phyloP scores from a whole-genome alignment of 2,329 filamentous ascomycete genomes.

The Akanthomyces muscarius region DNA sequence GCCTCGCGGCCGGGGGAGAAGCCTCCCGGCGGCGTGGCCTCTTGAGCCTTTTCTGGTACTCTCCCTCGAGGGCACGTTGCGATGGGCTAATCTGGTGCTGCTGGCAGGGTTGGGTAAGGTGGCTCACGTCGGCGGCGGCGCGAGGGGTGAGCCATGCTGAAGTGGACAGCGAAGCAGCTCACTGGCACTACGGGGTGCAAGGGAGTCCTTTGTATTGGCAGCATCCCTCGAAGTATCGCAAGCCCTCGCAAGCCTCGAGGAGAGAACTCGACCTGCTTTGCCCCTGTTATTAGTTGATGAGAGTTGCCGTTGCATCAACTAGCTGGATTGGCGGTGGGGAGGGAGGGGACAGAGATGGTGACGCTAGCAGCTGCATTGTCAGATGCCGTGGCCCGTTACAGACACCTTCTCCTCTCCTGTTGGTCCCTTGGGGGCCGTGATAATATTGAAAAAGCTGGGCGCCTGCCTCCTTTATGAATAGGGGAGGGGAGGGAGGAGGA shows the following conservation, averaged over 20 bases:
- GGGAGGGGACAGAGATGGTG: background rate
- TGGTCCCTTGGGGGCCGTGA: slow-evolving; percentile 4
- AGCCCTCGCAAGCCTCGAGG: background rate
- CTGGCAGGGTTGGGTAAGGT: too few species aligned
- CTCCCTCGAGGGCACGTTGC: background rate
- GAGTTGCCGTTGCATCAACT: background rate
- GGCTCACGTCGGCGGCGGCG: too few species aligned
- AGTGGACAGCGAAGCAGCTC: background rate
- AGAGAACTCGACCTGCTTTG: background rate
- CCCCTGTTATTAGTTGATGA: background rate
- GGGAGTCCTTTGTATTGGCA: background rate
- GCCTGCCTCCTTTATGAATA: background rate
- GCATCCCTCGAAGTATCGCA: background rate
- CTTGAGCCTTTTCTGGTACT: too few species aligned
- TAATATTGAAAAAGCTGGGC: background rate
- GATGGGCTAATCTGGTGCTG: background rate
- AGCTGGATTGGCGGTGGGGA: background rate
- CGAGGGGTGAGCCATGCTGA: background rate
- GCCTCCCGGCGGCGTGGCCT: too few species aligned
- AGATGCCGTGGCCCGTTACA: slow-evolving; percentile 5
- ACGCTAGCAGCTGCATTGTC: background rate
- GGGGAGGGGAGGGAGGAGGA: background rate
- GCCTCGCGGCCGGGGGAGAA: background rate
- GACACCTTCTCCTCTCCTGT: background rate
- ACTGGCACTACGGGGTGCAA: background rate